A percentile compares a stretch with the other conserved stretches of the same genome.
Evolutionary conservation across 164 flowering plant species (phyloP).

Genomic region (Taxillus chinensis): DNA sequence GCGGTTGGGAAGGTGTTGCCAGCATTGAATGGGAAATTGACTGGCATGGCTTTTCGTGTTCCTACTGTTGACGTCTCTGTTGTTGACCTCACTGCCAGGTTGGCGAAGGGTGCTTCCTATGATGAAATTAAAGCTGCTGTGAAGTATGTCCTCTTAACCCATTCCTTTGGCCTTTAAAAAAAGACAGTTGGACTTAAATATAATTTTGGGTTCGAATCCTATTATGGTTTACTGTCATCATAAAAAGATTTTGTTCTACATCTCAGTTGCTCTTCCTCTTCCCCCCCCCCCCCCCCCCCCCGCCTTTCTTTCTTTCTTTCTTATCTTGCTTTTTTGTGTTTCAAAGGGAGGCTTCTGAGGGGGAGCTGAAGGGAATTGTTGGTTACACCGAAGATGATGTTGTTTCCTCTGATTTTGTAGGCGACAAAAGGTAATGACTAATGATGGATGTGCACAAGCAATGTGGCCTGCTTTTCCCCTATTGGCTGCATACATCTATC

Average conservation of each 20-base stretch:
- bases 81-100: conserved; percentile 67
- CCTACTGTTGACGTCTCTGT: conserved; percentile 74
- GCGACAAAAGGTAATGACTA: conserved; percentile 66
- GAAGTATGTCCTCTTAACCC: conserved; percentile 51
- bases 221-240: too few relatives aligned
- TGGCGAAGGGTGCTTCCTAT: conserved; percentile 53
- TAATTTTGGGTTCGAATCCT: too few relatives aligned
- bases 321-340: background rate
- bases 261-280: too few relatives aligned
- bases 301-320: too few relatives aligned
- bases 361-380: conserved; percentile 59
- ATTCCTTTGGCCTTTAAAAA: too few relatives aligned
- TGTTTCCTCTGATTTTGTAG: conserved; percentile 64
- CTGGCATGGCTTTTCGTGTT: conserved; percentile 81
- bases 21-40: conserved; percentile 56
- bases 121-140: conserved; percentile 59
- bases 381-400: conserved; percentile 73
- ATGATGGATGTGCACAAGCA: too few relatives aligned
- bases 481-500: too few relatives aligned
- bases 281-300: too few relatives aligned
- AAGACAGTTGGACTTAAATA: too few relatives aligned
- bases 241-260: too few relatives aligned
- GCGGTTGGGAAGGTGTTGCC: conserved; percentile 81
- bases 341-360: conserved; percentile 65
- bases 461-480: too few relatives aligned